These are phyloP conservation scores for Lachnellula willkommii DNA, from an alignment of 2,329 filamentous ascomycete genomes.

Conservation along the genomic window DNA sequence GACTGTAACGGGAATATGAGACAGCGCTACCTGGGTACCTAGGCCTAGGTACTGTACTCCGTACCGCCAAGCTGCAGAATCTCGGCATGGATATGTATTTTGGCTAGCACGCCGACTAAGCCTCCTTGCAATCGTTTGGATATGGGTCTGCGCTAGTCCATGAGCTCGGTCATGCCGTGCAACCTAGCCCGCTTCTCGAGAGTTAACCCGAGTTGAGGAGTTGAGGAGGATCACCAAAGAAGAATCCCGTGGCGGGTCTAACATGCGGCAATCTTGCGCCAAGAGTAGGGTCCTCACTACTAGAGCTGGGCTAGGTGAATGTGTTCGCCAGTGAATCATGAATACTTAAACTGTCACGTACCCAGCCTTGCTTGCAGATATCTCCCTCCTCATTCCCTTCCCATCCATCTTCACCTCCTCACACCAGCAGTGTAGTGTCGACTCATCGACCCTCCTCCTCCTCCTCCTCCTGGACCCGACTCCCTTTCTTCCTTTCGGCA, in stretches of 20 bases:
- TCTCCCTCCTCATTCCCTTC: not conserved
- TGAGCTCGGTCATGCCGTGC: slow-evolving; percentile 10
- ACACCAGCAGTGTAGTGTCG: slow-evolving; percentile 14
- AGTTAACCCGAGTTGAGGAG: too few relatives aligned
- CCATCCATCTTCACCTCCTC: slow-evolving; percentile 10
- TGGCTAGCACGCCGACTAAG: too few relatives aligned
- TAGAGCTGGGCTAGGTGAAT: slow-evolving; percentile 12
- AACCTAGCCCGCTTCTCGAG: not conserved
- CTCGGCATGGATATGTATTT: not conserved
- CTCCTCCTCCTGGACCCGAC: too few relatives aligned
- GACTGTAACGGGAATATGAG: slow-evolving; percentile 3
- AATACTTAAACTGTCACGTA: slow-evolving; percentile 14
- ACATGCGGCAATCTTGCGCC: slow-evolving; percentile 1
- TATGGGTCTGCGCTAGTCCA: not conserved
- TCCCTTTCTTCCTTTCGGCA: not conserved
- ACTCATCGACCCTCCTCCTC: not conserved
- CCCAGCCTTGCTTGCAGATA: slow-evolving; percentile 4
- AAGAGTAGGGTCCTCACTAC: slow-evolving; percentile 4
- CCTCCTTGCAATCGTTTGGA: not conserved
- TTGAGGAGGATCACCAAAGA: too few relatives aligned
- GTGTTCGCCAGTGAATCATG: not conserved
- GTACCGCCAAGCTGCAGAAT: not conserved
- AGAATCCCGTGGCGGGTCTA: not conserved
- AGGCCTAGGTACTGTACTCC: not conserved
- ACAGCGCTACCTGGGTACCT: slow-evolving; percentile 2